Percentiles rank a stretch among this genome's conserved stretches.
phyloP scores from a whole-genome alignment of 2,329 filamentous ascomycete species.

The Neopestalotiopsis sp. region DNA sequence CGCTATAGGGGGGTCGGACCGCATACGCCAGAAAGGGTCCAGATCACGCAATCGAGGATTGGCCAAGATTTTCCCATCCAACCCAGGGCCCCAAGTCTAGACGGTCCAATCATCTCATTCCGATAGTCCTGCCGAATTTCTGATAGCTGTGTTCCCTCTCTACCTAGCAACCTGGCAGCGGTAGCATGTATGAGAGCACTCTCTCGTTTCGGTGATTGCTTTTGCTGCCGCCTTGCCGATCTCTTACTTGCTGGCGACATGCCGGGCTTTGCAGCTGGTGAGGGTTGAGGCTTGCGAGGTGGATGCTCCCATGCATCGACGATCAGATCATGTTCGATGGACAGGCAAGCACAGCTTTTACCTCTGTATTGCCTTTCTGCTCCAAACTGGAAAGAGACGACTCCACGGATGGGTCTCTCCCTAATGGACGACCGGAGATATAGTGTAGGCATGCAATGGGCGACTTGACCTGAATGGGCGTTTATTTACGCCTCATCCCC shows the following conservation, averaged over 20 bases:
- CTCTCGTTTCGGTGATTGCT: background rate
- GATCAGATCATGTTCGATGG: background rate
- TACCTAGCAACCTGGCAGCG: too few relatives aligned
- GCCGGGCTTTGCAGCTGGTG: conserved; percentile 1
- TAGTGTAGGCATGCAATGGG: background rate
- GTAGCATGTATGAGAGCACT: background rate
- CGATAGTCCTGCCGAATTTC: background rate
- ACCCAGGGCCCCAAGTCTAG: background rate
- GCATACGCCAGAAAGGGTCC: conserved; percentile 19
- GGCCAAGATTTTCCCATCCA: conserved; percentile 8
- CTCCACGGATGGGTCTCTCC: background rate
- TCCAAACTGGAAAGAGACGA: background rate
- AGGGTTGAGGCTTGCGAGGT: conserved; percentile 2
- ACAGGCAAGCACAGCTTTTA: background rate
- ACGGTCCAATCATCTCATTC: background rate
- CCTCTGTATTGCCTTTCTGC: background rate
- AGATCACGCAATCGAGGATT: conserved; percentile 16
- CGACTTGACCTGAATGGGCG: background rate
- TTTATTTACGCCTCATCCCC: background rate
- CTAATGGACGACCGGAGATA: background rate
- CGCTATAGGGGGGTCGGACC: conserved; percentile 10
- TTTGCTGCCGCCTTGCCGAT: background rate
- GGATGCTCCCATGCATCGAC: background rate
- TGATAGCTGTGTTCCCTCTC: background rate
- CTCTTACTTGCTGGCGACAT: background rate